Base-by-base conservation (phyloP, 805 yeast genomes). In the Blastobotrys peoriensis region DNA sequence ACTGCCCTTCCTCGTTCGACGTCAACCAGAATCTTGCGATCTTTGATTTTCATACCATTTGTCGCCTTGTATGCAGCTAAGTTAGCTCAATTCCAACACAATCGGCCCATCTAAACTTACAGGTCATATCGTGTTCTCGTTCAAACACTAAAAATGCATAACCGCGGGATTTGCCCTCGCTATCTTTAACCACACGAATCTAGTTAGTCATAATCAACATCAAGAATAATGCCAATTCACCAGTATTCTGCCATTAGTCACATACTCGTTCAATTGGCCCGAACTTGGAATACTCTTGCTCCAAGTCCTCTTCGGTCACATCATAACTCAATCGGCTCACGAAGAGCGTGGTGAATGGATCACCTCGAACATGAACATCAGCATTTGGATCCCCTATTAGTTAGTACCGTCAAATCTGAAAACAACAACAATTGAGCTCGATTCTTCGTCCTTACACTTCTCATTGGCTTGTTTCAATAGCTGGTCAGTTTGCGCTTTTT, bases 61-160 rank as follows among this genome's bases (percentile, higher is more conserved):
- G 79, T 73, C 20, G 74, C 81, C 33, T 75, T 71, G 19, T 75
- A 71, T 1, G 95, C 93, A 9, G 61, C 63, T 35, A 25, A 25
- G 30, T 25, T 25, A 25, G 30, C 13, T 25, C 8, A 25, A 25
- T 25, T 25, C 30, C 30, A 25, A 25, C 8, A 25, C 18, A 17
- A 40, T 25, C 36, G n/a, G n/a, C n/a, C n/a, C n/a, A n/a, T n/a
- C n/a, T 25, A 8, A 8, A 25, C 30, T 25, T 25, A 25, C 30
- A 25, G 40, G 74, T 72, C 18, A 87, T 82, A 47, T 79, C 84
- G 1, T 63, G 48, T 16, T 79, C 83, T 21, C 71, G 67, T 43
- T 75, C 79, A 61, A 77, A 91, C 2, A 81, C 81, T 2, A 88
- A 67, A 58, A 91, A 91, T 1, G 83, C 97, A 61, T 91, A 91